Percentiles rank a stretch among this genome's conserved stretches.
Conservation (phyloP, 108 stramenopile genomes). For the Nitzschia sp. region DNA sequence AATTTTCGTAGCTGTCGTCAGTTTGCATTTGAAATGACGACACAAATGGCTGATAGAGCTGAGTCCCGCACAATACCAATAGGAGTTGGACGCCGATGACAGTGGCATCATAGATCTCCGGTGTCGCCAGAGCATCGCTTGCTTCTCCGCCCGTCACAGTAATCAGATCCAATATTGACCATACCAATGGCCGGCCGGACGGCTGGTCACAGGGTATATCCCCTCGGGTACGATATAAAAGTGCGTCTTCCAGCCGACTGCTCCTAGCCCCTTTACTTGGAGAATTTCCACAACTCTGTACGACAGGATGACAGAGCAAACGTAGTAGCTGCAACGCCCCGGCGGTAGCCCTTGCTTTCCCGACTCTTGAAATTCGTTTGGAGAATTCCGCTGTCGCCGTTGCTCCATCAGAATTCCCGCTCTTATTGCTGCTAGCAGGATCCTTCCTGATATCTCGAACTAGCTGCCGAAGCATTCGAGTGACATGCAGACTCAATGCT, state of each 20-base stretch:
- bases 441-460: conserved; percentile 26
- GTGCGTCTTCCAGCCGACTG: conserved; percentile 28
- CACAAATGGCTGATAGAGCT: conserved; percentile 70
- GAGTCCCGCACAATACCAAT: conserved; percentile 70
- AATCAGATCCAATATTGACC: conserved; percentile 50
- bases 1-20: conserved; percentile 4
- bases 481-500: conserved; percentile 65
- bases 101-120: conserved; percentile 75
- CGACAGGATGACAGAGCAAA: conserved; percentile 60
- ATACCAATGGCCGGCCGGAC: conserved; percentile 47
- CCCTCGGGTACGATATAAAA: conserved; percentile 36
- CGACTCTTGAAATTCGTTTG: conserved; percentile 64
- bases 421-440: neutral
- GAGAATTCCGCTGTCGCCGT: conserved; percentile 38
- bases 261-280: neutral
- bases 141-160: conserved; percentile 9
- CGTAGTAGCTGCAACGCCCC: conserved; percentile 67
- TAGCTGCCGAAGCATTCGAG: conserved; percentile 70
- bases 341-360: conserved; percentile 76
- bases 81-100: conserved; percentile 59
- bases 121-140: conserved; percentile 39
- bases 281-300: conserved; percentile 4
- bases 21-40: conserved; percentile 23
- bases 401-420: neutral
- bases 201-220: conserved; percentile 34